Evolutionary conservation across 805 yeast species (phyloP).

Genomic region (Wickerhamiella slavikovae): DNA sequence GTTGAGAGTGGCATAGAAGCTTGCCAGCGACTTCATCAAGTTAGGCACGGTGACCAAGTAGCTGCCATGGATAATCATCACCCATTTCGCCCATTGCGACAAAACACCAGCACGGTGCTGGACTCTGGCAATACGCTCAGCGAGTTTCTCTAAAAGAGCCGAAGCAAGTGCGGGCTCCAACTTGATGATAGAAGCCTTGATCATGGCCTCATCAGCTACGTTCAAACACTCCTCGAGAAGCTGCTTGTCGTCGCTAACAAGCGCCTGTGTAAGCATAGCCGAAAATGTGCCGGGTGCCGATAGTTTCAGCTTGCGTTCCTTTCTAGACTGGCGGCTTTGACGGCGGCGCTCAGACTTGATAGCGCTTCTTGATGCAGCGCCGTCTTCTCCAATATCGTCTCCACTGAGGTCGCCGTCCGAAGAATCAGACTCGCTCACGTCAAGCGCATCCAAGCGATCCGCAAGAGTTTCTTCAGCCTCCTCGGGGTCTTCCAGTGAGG

Average conservation of each 20-base stretch:
- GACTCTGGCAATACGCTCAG: conserved; percentile 29
- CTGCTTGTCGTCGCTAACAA: conserved; percentile 69
- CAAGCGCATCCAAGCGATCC: conserved; percentile 21
- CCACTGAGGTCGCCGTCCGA: conserved; percentile 5
- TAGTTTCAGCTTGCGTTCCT: conserved; percentile 24
- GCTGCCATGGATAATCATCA: conserved; percentile 49
- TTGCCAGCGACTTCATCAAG: conserved; percentile 32
- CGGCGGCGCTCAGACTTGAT: conserved; percentile 7
- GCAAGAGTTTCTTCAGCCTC: conserved; percentile 22
- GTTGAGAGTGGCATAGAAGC: conserved; percentile 35
- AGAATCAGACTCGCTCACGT: conserved; percentile 7
- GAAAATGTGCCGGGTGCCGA: conserved; percentile 59
- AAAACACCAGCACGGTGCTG: conserved; percentile 32
- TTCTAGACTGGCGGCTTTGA: conserved; percentile 8
- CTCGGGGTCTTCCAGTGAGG: conserved; percentile 16
- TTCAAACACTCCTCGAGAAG: conserved; percentile 65
- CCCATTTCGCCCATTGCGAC: conserved; percentile 63
- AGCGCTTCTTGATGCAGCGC: conserved; percentile 8
- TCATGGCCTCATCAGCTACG: conserved; percentile 29
- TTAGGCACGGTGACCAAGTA: conserved; percentile 32
- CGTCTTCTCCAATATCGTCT: conserved; percentile 3
- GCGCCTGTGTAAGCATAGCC: conserved; percentile 70
- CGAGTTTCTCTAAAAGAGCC: conserved; percentile 26
- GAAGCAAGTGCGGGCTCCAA: conserved; percentile 27
- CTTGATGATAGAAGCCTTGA: conserved; percentile 33